phyloP scores from a whole-genome alignment of 192 early-diverging fungal genomes.

The Entrophospora sp. region DNA sequence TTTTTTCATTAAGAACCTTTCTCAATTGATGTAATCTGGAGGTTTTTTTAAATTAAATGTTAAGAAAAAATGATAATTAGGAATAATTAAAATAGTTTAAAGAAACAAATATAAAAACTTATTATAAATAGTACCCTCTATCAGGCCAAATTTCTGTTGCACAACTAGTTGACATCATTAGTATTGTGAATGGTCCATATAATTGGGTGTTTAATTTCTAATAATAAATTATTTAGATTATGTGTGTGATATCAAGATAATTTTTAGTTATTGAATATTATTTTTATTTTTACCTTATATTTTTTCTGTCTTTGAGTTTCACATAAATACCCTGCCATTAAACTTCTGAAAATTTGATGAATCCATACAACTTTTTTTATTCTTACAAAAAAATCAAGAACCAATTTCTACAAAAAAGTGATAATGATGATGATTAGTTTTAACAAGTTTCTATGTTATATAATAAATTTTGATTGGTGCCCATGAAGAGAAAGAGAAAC shows the following conservation, averaged over 20 bases:
- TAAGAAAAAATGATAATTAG: no score
- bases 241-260: no score
- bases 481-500: no score
- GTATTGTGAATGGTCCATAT: not conserved
- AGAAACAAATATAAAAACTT: no score
- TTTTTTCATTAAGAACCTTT: not conserved
- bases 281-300: not conserved
- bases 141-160: not conserved
- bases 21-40: not conserved
- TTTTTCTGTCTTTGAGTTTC: not conserved
- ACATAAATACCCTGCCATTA: slow-evolving; percentile 6
- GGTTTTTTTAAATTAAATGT: no score
- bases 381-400: not conserved
- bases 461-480: no score
- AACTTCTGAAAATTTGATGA: not conserved
- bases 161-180: not conserved
- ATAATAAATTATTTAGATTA: not conserved
- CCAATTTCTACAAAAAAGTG: not conserved
- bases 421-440: not conserved
- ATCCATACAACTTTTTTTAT: not conserved
- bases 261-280: no score
- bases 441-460: no score
- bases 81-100: no score
- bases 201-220: not conserved
- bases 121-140: no score